Evolutionary conservation across 176 grass and related monocot species (phyloP).

Genomic region (Aegilops bicornis): DNA sequence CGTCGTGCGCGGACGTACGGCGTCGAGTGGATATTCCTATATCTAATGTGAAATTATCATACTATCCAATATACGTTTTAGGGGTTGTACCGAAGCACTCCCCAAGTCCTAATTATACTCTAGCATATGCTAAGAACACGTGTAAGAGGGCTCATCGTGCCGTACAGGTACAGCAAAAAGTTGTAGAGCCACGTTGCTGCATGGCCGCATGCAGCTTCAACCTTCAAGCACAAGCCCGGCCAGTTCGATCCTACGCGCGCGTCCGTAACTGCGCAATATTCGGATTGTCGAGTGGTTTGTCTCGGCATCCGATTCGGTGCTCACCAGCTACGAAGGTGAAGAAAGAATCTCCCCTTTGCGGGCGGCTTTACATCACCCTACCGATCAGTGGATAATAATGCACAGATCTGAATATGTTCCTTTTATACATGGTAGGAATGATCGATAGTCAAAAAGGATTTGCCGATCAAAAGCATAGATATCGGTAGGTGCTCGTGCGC

Average conservation of each 20-base stretch:
- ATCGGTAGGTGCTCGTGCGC: conserved; percentile 22
- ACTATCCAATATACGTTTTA: too few species aligned
- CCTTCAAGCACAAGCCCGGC: conserved; percentile 32
- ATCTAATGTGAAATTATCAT: too few species aligned
- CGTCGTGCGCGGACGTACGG: too few species aligned
- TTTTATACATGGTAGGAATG: conserved; percentile 37
- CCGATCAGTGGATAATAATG: conserved; percentile 22
- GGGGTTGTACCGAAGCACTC: too few species aligned
- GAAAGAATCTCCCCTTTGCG: conserved; percentile 46
- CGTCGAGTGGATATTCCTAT: too few species aligned
- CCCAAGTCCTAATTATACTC: too few species aligned
- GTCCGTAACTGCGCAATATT: not conserved
- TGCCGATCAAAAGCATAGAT: conserved; percentile 11
- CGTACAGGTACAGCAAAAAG: conserved; percentile 18
- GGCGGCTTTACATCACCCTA: conserved; percentile 28
- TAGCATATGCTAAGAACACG: not conserved
- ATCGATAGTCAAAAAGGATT: conserved; percentile 30
- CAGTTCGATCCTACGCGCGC: not conserved
- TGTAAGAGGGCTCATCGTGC: not conserved
- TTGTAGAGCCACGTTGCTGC: not conserved
- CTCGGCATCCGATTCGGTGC: conserved; percentile 63
- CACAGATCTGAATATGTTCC: conserved; percentile 33
- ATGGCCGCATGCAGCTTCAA: conserved; percentile 21
- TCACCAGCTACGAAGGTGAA: conserved; percentile 40
- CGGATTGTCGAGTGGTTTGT: not conserved